These are phyloP conservation scores for Hydrangea macrophylla DNA, from an alignment of 148 eudicot species.

Conservation along the genomic window DNA sequence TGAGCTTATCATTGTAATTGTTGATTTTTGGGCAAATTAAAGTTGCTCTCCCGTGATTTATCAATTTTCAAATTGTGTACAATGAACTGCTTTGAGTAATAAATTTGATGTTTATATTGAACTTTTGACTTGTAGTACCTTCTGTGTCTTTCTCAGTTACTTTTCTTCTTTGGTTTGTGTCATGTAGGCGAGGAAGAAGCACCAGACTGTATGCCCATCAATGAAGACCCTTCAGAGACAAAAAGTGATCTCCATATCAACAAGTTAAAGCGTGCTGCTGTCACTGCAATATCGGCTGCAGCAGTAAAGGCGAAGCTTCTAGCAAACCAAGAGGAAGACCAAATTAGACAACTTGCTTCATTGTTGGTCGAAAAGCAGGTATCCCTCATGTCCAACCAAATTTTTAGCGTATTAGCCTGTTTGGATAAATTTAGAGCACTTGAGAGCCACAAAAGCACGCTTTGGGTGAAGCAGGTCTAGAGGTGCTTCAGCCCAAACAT, in stretches of 20 bases:
- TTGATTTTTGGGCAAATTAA: too few relatives aligned
- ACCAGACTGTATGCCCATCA: slow-evolving; percentile 35
- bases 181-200: slow-evolving; percentile 31
- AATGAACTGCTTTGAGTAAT: neutral
- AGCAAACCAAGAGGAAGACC: slow-evolving; percentile 92
- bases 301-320: slow-evolving; percentile 94
- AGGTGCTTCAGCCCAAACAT: too few relatives aligned
- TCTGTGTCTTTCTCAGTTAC: neutral
- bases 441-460: too few relatives aligned
- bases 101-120: neutral
- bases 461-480: too few relatives aligned
- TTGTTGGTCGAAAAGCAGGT: slow-evolving; percentile 89
- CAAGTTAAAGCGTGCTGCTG: slow-evolving; percentile 72
- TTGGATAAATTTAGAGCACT: too few relatives aligned
- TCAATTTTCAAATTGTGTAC: neutral
- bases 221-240: slow-evolving; percentile 22
- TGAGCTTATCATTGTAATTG: too few relatives aligned
- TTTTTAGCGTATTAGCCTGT: neutral
- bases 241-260: slow-evolving; percentile 36
- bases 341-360: slow-evolving; percentile 72
- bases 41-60: neutral
- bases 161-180: slow-evolving; percentile 7
- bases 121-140: neutral
- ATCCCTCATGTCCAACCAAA: slow-evolving; percentile 8
- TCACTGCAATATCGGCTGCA: slow-evolving; percentile 83